These are phyloP conservation scores for Wickerhamiella musiphila DNA, from an alignment of 805 yeast species.

Conservation along the genomic window DNA sequence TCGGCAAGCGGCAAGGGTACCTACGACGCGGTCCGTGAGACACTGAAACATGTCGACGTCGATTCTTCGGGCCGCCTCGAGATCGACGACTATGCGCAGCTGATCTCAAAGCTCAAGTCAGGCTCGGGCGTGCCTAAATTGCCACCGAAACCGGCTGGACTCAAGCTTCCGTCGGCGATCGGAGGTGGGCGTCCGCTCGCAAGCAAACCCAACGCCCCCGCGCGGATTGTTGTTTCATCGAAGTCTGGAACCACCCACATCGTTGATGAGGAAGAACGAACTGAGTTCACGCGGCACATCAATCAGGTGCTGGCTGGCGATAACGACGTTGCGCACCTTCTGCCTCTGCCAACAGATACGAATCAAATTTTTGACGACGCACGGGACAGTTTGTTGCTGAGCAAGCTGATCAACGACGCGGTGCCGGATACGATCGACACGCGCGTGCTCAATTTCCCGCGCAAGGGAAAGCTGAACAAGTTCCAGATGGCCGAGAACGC, in stretches of 20 bases:
- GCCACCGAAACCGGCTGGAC: conserved; percentile 16
- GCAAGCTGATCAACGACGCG: conserved; percentile 89
- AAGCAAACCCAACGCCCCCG: conserved; percentile 17
- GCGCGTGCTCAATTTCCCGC: conserved; percentile 83
- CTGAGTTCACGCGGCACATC: conserved; percentile 91
- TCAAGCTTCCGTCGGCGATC: conserved; percentile 15
- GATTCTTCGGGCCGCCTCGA: conserved; percentile 97
- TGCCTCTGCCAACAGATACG: conserved; percentile 85
- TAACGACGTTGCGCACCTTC: conserved; percentile 58
- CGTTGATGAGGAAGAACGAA: conserved; percentile 90
- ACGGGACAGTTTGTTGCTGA: conserved; percentile 81
- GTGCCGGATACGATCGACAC: conserved; percentile 98
- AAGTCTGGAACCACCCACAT: conserved; percentile 91
- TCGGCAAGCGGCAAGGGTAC: conserved; percentile 63
- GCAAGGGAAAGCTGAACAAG: conserved; percentile 70
- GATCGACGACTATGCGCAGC: conserved; percentile 78
- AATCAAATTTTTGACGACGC: conserved; percentile 96
- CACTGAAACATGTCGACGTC: conserved; percentile 75
- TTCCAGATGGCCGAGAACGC: conserved; percentile 96
- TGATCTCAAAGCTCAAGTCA: conserved; percentile 66
- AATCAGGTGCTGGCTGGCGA: conserved; percentile 86
- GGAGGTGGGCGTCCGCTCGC: conserved; percentile 20
- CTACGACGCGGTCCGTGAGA: conserved; percentile 87
- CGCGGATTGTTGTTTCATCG: conserved; percentile 65
- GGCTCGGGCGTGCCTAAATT: conserved; percentile 7